These are phyloP conservation scores for Colletotrichum gloeosporioides DNA, from an alignment of 2,329 filamentous ascomycete genomes.

Conservation along the genomic window DNA sequence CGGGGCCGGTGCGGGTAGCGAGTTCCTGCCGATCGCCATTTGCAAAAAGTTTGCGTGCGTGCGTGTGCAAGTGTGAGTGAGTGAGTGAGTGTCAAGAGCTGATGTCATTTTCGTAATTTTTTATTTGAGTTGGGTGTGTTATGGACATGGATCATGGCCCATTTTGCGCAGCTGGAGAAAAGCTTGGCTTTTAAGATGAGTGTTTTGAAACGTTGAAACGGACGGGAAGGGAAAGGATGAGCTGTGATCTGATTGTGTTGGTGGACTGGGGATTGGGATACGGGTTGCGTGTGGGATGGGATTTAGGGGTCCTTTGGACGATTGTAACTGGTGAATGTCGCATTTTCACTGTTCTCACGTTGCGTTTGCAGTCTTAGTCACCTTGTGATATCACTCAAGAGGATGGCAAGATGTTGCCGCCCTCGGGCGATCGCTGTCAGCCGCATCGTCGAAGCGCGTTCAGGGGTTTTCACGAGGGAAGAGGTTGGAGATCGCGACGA, in stretches of 20 bases:
- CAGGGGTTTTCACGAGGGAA: neutral
- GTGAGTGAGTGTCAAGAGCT: neutral
- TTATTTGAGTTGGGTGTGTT: neutral
- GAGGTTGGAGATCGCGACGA: neutral
- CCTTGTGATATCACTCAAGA: neutral
- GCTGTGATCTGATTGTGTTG: neutral
- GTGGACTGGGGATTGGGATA: neutral
- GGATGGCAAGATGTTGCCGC: neutral
- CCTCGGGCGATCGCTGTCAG: accelerated
- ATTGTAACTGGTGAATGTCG: neutral
- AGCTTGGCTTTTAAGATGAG: neutral
- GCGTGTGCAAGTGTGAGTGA: neutral
- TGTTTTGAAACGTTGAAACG: neutral
- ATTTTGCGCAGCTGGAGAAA: neutral
- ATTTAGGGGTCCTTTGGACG: neutral
- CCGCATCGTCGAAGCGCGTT: neutral
- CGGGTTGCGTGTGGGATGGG: neutral
- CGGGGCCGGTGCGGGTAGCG: neutral
- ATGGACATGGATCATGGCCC: neutral
- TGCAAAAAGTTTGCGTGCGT: neutral
- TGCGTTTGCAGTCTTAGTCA: neutral
- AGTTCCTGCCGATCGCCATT: neutral
- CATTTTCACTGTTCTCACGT: too few relatives aligned
- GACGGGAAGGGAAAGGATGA: neutral
- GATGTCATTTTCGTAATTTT: neutral